These are phyloP conservation scores for Acephala macrosclerotiorum DNA, from an alignment of 2,329 filamentous ascomycete species.

Conservation along the genomic window DNA sequence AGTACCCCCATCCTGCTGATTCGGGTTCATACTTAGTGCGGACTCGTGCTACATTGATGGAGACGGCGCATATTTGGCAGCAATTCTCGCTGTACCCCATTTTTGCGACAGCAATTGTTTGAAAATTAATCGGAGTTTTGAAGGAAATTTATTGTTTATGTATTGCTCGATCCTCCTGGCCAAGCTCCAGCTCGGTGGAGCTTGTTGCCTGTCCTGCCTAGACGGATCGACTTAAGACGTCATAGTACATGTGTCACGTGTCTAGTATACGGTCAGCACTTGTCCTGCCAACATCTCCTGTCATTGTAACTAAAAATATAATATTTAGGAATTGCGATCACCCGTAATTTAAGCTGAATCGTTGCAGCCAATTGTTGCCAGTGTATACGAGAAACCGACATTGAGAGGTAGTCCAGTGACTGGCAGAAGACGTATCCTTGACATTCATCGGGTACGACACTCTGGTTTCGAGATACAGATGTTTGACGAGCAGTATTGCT, in stretches of 20 bases:
- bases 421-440: too few relatives aligned
- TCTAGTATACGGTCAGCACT: neutral
- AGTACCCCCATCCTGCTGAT: slow-evolving; percentile 10
- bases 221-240: neutral
- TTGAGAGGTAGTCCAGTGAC: too few relatives aligned
- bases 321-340: too few relatives aligned
- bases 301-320: too few relatives aligned
- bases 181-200: neutral
- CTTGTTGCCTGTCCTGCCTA: slow-evolving; percentile 3
- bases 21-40: slow-evolving; percentile 15
- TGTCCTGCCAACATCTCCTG: neutral
- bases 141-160: neutral
- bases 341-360: too few relatives aligned
- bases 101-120: neutral
- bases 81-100: slow-evolving; percentile 4
- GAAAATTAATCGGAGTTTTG: too few relatives aligned
- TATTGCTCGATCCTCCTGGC: neutral
- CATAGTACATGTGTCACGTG: neutral
- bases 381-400: too few relatives aligned
- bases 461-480: too few relatives aligned
- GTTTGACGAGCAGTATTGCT: too few relatives aligned
- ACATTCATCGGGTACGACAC: too few relatives aligned
- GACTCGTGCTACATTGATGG: slow-evolving; percentile 15
- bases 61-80: slow-evolving; percentile 22
- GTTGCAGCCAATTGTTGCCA: too few relatives aligned